Evolutionary conservation across 345 rosid genomes (phyloP), one percentile per base, ranked within the genome.

Genomic region (Mangifera indica): DNA sequence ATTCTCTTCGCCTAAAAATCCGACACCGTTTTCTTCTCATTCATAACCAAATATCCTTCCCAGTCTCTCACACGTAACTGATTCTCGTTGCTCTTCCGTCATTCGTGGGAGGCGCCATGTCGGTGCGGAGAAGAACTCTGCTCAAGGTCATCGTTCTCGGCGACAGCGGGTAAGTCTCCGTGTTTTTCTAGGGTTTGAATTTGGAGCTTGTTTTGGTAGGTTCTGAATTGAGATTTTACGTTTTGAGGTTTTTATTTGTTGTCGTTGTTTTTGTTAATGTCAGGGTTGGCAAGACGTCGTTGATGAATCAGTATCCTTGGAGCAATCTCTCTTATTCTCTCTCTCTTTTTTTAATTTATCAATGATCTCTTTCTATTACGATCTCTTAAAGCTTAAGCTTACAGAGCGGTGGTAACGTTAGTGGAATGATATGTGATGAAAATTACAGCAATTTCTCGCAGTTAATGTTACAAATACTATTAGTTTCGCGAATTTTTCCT

Each of bases 111-210:
- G 42, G 59, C 77, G 78, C 83, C 82, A 91, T 94, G 98, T 85
- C 92, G 69, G 72, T 77, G 72, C 91, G 98, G 45, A 83, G 98
- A 75, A 95, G 99, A 72, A 92, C 98, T 62, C 83, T 94, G 93
- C 96, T 94, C 78, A 94, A 94, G 84, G 97, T 94, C 86, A 94
- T 94, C 78, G 98, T 92, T 68, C 99, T 94, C 75, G 99, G 99
- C 70, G 98, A 94, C 78, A 94, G 99, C 73, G 99, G 99, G 99
- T 94, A 80, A 77, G 70, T 20, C 63, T 54, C 25, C 45, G 24
- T 46, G 10, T 4, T 73, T 59, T 51, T 52, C 57, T 57, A 66
- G 77, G 77, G 77, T 72, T 15, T 49, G 53, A 49, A 49, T 49
- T 49, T 0, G 1, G 53, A 17, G 18, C 14, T 4, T 49, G 51